These are phyloP conservation scores for Cladosporium phlei DNA, from an alignment of 2,329 filamentous ascomycete genomes.

Conservation along the genomic window DNA sequence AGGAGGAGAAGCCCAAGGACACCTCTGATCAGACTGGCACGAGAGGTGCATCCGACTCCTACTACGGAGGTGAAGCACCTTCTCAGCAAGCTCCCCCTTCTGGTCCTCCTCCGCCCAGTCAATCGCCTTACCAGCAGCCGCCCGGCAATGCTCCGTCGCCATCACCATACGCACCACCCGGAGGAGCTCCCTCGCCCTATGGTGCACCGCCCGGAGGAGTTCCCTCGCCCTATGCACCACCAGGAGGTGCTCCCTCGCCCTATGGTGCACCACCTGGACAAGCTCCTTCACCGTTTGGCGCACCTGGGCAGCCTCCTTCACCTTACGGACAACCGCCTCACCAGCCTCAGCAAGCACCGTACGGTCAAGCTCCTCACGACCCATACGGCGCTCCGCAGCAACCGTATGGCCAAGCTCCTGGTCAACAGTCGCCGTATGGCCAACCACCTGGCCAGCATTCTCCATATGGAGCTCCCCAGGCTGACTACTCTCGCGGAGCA, in stretches of 20 bases:
- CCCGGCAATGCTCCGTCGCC: not conserved
- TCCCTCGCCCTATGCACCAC: slow-evolving; percentile 3
- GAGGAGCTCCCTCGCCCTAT: slow-evolving; percentile 18
- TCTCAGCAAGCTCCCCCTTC: slow-evolving; percentile 3
- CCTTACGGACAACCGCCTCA: slow-evolving; percentile 2
- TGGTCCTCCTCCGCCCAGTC: slow-evolving; percentile 5
- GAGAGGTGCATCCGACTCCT: slow-evolving; percentile 11
- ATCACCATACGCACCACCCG: slow-evolving; percentile 9
- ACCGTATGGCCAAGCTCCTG: slow-evolving; percentile 10
- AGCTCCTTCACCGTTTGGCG: slow-evolving; percentile 7
- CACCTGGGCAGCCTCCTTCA: not conserved
- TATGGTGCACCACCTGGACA: slow-evolving; percentile 10
- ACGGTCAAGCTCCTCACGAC: slow-evolving; percentile 19
- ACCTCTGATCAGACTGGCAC: slow-evolving; percentile 23
- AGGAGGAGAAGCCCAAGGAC: slow-evolving; percentile 30
- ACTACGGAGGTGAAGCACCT: slow-evolving; percentile 9
- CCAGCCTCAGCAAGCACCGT: slow-evolving; percentile 1
- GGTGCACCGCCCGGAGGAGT: slow-evolving; percentile 6
- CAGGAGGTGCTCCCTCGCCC: slow-evolving; percentile 3
- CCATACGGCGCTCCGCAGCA: too few species aligned
- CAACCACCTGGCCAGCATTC: slow-evolving; percentile 15
- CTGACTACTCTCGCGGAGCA: slow-evolving; percentile 24
- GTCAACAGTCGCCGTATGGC: slow-evolving; percentile 6
- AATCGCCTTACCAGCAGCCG: not conserved
- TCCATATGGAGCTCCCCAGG: slow-evolving; percentile 22